Conservation (phyloP, 768 basidiomycete species). For the Naganishia vaughanmartiniae region DNA sequence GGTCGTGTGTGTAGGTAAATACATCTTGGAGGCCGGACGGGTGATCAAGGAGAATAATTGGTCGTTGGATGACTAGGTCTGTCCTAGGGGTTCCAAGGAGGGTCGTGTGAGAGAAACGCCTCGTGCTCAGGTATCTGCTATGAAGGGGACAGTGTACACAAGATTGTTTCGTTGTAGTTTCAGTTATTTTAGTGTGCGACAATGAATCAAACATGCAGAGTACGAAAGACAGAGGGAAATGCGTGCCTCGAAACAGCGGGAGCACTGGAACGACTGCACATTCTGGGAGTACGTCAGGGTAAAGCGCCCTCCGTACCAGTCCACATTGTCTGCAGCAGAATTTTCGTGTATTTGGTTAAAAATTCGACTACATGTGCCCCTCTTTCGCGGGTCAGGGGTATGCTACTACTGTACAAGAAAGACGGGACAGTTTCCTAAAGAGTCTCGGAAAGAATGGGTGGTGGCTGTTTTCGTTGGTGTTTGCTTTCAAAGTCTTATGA, state of each 20-base stretch:
- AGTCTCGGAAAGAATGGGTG: background rate
- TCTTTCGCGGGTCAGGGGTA: background rate
- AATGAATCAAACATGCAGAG: no score
- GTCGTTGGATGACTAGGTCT: slow-evolving; percentile 11
- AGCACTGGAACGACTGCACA: no score
- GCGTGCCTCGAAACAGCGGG: no score
- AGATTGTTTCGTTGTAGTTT: background rate
- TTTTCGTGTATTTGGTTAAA: background rate
- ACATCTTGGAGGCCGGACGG: slow-evolving; percentile 48
- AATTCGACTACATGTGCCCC: background rate
- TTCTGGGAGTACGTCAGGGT: no score
- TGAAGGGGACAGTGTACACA: background rate
- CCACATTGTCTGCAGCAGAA: background rate
- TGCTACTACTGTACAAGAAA: slow-evolving; percentile 5
- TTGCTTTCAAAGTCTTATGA: slow-evolving; percentile 24
- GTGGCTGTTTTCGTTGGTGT: background rate
- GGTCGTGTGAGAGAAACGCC: background rate
- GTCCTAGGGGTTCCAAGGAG: background rate
- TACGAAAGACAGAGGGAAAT: no score
- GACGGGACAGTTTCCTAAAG: background rate
- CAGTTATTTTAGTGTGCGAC: background rate
- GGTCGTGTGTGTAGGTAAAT: slow-evolving; percentile 36
- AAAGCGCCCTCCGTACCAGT: background rate
- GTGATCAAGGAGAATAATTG: slow-evolving; percentile 49
- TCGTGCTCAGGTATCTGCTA: background rate